Evolutionary conservation across 2,329 filamentous ascomycete species (phyloP), one percentile per base, ranked within the genome.

Genomic region (Penicillium digitatum): DNA sequence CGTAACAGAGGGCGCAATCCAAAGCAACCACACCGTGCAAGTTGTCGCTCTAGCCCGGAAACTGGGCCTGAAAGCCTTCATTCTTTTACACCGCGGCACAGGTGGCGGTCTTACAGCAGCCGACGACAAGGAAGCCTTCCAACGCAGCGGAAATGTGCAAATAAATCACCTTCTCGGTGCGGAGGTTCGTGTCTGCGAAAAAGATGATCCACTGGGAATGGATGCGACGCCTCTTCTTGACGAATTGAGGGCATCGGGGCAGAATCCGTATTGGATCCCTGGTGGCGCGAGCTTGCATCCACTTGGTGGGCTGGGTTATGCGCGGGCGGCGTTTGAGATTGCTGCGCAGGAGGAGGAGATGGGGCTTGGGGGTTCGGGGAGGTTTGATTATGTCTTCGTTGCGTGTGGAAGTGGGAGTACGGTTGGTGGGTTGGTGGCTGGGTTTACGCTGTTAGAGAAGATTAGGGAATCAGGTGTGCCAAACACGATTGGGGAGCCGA

Each of bases 151-250:
- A 0, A 72, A 72, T 18, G 62, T 66, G 27, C 68, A 70, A 38
- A 52, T 70, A 27, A 59, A 65, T 34, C 58, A 67, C 57, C 48
- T 73, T 49, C 45, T 69, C 12, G 58, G 68, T 60, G 52, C 75
- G 73, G 22, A 71, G 66, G 63, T 84, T 75, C 55, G 85, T 75
- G 22, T 81, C 70, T 65, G 84, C 74, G 34, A 88, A 65, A 50
- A 87, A 74, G 24, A 87, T 70, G 58, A 88, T 79, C 54, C 64
- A 0, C 50, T 68, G 3, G 49, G 62, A 12, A 38, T 52, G 2
- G 62, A 65, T 43, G 58, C 62, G 8, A 54, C 48, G 1, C 55
- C 60, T 5, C 53, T 71, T 5, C 50, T 74, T 31, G 53, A 64
- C 14, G 60, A 62, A 7, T 54, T 74, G 35, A 31, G 54, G 24